phyloP scores from a whole-genome alignment of 106 monocot species.

The Dioscorea alata region DNA sequence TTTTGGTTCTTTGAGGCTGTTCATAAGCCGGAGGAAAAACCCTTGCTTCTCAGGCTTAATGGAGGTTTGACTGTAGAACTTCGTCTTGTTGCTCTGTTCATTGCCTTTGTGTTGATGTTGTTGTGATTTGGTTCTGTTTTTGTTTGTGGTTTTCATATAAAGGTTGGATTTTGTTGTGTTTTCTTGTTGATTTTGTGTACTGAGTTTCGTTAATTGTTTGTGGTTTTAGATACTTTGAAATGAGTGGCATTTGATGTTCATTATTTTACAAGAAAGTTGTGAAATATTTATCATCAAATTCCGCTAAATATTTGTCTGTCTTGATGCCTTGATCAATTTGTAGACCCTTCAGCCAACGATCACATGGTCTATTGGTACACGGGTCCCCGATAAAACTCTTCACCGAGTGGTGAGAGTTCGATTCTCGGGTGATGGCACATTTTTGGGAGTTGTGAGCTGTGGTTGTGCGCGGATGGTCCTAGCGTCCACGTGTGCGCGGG shows the following conservation, averaged over 20 bases:
- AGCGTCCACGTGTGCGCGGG: too few relatives aligned
- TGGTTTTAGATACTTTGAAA: not conserved
- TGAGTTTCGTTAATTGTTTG: not conserved
- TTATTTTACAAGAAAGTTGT: not conserved
- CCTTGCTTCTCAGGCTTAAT: conserved; percentile 91
- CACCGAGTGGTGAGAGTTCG: too few relatives aligned
- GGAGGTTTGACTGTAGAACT: conserved; percentile 38
- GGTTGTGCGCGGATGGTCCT: too few relatives aligned
- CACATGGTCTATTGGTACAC: too few relatives aligned
- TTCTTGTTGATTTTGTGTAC: not conserved
- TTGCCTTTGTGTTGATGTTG: not conserved
- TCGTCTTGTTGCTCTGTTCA: not conserved
- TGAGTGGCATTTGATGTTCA: not conserved
- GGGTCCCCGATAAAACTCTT: too few relatives aligned
- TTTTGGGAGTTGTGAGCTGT: too few relatives aligned
- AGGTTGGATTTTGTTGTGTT: not conserved
- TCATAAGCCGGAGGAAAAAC: conserved; percentile 69
- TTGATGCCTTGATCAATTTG: not conserved
- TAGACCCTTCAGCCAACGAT: too few relatives aligned
- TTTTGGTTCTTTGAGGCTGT: conserved; percentile 98
- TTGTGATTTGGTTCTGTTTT: not conserved
- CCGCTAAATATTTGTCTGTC: not conserved
- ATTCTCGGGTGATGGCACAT: too few relatives aligned
- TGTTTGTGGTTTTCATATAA: not conserved
- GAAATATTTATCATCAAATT: not conserved